phyloP scores from a whole-genome alignment of 345 rosid species.

The Pistacia integerrima region DNA sequence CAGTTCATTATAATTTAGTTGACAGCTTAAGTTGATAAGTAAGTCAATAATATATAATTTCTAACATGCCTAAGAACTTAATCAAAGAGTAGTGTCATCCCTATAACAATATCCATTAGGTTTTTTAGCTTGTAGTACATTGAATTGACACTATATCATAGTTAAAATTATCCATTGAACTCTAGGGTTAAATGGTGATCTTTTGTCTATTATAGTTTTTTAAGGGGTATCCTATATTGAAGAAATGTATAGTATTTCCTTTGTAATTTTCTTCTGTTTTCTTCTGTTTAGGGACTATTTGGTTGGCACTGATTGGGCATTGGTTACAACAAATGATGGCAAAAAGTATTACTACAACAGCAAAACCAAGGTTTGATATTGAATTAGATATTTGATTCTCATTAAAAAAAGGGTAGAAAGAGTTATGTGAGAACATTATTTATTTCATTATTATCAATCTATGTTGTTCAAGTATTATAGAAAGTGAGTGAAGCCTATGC shows the following conservation, averaged over 20 bases:
- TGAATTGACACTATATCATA: background rate
- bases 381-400: background rate
- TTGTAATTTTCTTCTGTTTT: background rate
- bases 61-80: no score
- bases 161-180: background rate
- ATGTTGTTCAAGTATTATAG: background rate
- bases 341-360: constrained; percentile 87
- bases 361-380: constrained; percentile 70
- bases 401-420: no score
- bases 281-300: constrained; percentile 66
- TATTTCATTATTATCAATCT: background rate
- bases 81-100: no score
- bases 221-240: background rate
- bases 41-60: no score
- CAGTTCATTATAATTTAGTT: no score
- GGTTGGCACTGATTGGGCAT: constrained; percentile 86
- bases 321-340: constrained; percentile 84
- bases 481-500: background rate
- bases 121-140: background rate
- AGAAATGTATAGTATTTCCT: background rate
- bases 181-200: background rate
- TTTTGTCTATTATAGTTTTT: background rate
- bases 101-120: background rate
- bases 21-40: no score
- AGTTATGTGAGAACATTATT: background rate